These are phyloP conservation scores for Elsinoe fawcettii DNA, from an alignment of 2,329 filamentous ascomycete species.

Conservation along the genomic window DNA sequence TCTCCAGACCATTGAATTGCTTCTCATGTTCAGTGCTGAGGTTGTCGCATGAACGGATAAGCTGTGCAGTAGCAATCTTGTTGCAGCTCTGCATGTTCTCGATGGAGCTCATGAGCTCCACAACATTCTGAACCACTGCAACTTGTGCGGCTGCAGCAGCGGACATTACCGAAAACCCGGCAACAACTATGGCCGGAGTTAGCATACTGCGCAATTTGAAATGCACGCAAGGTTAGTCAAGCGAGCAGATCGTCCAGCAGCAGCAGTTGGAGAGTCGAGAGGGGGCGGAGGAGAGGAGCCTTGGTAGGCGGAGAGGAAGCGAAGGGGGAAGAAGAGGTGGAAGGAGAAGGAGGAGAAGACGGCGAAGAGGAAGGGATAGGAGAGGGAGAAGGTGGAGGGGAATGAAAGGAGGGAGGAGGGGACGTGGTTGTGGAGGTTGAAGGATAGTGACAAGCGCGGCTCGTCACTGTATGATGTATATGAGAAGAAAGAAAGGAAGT, in stretches of 20 bases:
- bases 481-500: background rate
- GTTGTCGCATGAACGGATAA: conserved; percentile 45
- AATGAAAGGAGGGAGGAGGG: conserved; percentile 42
- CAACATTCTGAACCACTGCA: conserved; percentile 26
- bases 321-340: conserved; percentile 42
- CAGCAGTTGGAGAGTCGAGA: conserved; percentile 44
- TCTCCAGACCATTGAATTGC: conserved; percentile 40
- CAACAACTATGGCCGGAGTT: conserved; percentile 42
- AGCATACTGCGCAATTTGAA: conserved; percentile 34
- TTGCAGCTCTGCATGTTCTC: conserved; percentile 45
- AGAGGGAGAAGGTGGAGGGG: conserved; percentile 44
- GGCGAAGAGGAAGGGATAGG: conserved; percentile 29
- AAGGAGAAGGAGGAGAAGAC: conserved; percentile 42
- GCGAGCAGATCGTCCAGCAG: conserved; percentile 1
- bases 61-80: conserved; percentile 43
- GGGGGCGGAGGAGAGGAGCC: conserved; percentile 24
- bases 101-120: conserved; percentile 39
- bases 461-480: background rate
- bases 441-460: background rate
- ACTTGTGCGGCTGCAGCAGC: background rate
- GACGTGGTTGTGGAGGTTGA: conserved; percentile 35
- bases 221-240: background rate
- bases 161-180: conserved; percentile 34
- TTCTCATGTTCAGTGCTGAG: conserved; percentile 25
- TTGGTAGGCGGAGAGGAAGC: background rate